Percentiles rank a stretch among this genome's conserved stretches.
phyloP scores from a whole-genome alignment of 106 monocot species.

The Phalaenopsis equestris region DNA sequence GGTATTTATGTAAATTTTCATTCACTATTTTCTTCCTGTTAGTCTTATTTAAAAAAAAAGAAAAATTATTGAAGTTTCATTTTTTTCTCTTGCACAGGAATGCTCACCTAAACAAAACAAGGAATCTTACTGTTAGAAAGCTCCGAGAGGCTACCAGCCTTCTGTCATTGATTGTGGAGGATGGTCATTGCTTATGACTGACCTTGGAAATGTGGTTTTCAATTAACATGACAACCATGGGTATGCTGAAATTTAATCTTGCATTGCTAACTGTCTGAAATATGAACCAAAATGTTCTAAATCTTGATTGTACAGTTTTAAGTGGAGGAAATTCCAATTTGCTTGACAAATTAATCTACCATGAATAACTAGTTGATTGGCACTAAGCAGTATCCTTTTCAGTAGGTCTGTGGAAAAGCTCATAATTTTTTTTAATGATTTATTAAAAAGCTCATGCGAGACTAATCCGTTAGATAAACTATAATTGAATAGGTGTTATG shows the following conservation, averaged over 20 bases:
- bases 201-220: neutral
- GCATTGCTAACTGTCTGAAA: neutral
- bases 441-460: too few species aligned
- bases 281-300: neutral
- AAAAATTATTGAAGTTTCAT: too few species aligned
- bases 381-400: too few species aligned
- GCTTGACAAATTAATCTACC: too few species aligned
- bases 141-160: constrained; percentile 14
- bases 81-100: constrained; percentile 11
- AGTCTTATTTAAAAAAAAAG: too few species aligned
- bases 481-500: too few species aligned
- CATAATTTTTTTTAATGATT: too few species aligned
- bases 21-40: too few species aligned
- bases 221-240: neutral
- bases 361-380: too few species aligned
- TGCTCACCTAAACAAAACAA: constrained; percentile 13
- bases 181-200: neutral
- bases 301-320: neutral
- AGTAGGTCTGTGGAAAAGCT: too few species aligned
- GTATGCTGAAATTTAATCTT: neutral
- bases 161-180: constrained; percentile 7
- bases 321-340: neutral
- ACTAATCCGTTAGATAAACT: too few species aligned
- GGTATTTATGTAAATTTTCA: too few species aligned
- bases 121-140: constrained; percentile 15